Percentiles rank a stretch among this genome's conserved stretches.
These are phyloP conservation scores for Cardiospermum halicacabum DNA, from an alignment of 345 rosid genomes.

Conservation along the genomic window DNA sequence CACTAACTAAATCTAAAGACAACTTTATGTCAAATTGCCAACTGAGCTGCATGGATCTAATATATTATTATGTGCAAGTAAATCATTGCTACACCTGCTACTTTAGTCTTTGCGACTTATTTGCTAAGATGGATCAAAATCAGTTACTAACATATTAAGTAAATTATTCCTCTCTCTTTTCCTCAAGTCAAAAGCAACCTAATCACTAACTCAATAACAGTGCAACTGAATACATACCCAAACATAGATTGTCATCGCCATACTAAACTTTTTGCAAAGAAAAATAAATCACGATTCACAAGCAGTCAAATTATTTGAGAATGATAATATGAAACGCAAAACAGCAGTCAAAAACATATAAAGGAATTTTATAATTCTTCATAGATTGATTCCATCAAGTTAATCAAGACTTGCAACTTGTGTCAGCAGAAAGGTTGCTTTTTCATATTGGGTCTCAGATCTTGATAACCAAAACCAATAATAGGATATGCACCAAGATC, in stretches of 20 bases:
- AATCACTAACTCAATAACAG: background rate
- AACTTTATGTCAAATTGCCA: no score
- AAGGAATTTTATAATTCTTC: background rate
- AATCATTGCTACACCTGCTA: background rate
- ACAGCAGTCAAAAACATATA: background rate
- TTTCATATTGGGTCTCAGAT: background rate
- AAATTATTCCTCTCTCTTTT: background rate
- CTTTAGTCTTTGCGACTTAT: background rate
- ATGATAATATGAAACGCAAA: background rate
- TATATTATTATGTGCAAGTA: background rate
- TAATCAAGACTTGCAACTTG: background rate
- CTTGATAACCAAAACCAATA: background rate
- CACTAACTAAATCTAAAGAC: background rate
- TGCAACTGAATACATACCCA: background rate
- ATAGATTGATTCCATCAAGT: background rate
- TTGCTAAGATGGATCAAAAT: background rate
- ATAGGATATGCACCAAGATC: background rate
- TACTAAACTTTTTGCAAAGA: background rate
- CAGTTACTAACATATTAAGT: background rate
- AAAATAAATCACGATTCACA: background rate
- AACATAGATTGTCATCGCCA: background rate
- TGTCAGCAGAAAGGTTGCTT: background rate
- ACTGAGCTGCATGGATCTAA: background rate
- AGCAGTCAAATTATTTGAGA: background rate
- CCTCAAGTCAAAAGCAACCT: background rate